Base-by-base conservation (phyloP, 1,284 basidiomycete genomes). In the Veloporphyrellus conicus region DNA sequence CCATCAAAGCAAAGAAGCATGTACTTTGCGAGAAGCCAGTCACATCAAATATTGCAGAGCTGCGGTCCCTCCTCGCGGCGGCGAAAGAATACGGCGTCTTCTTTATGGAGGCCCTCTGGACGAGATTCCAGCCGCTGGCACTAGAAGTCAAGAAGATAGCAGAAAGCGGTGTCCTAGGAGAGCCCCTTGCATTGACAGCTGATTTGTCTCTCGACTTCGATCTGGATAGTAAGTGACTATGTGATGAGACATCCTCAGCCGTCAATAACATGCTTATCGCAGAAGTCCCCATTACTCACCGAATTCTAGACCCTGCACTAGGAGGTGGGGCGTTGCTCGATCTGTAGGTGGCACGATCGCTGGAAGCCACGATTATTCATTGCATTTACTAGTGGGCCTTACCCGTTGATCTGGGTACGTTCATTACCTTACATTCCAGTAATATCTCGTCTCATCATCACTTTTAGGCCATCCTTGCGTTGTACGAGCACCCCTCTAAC, bases 61-160 rank as follows among this genome's bases (percentile, higher is more conserved):
- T 86, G 19, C 73, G 79, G 36, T 79, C 82, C 42, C 74, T 95
- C 27, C 68, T 90, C 19, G 67, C 70, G 8, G 76, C 90, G 19
- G 91, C 93, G 0, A 84, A 83, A 63, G 77, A 87, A 64, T 73
- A 85, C 56, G 78, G 81, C 12, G 75, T 90, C 2, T 93, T 93
- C 73, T 80, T 93, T 58, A 93, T 93, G 90, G 91, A 93, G 68
- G 90, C 84, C 3, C 75, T 90, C 65, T 87, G 82, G 84, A 90
- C 87, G 8, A 75, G 87, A 23, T 90, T 90, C 71, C 83, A 85
- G 48, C 87, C 87, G 5, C 73, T 87, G 48, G 71, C 73, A 7
- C 57, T 73, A n/a, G 84, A 84, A 49, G 69, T 90, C 41, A 84
- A 85, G 67, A 73, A 74, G 52, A 68, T 87, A 40, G 74, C 79